Evolutionary conservation across 2,329 filamentous ascomycete genomes (phyloP).

Genomic region (Pestalotiopsis sp.): DNA sequence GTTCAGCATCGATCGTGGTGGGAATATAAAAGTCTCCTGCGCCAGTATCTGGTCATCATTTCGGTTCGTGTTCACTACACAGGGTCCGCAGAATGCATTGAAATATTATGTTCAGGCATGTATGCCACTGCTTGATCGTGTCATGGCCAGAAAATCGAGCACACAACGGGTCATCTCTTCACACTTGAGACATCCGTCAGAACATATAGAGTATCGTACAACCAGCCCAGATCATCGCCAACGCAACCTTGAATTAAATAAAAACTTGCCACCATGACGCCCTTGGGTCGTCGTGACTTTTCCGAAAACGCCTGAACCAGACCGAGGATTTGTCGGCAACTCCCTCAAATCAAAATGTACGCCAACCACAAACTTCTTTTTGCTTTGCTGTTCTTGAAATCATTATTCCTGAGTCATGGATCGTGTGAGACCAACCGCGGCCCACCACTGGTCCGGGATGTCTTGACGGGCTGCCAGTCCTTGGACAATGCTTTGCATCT

Average conservation of each 20-base stretch:
- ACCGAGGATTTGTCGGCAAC: neutral
- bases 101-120: neutral
- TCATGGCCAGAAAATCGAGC: neutral
- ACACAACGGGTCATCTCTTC: neutral
- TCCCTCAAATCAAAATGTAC: conserved; percentile 2
- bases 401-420: conserved; percentile 45
- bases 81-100: neutral
- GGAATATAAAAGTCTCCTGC: too few relatives aligned
- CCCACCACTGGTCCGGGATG: conserved; percentile 84
- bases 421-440: conserved; percentile 65
- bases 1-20: too few relatives aligned
- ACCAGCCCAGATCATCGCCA: neutral
- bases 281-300: conserved; percentile 1
- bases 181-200: neutral
- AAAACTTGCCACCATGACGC: neutral
- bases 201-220: neutral
- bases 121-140: neutral
- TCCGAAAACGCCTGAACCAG: neutral
- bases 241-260: neutral
- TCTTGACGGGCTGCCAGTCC: conserved; percentile 70
- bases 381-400: conserved; percentile 27
- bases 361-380: neutral
- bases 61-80: too few relatives aligned
- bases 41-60: too few relatives aligned
- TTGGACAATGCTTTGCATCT: conserved; percentile 73